Base-by-base conservation (phyloP, 1,284 basidiomycete genomes). In the Stereum hirsutum region DNA sequence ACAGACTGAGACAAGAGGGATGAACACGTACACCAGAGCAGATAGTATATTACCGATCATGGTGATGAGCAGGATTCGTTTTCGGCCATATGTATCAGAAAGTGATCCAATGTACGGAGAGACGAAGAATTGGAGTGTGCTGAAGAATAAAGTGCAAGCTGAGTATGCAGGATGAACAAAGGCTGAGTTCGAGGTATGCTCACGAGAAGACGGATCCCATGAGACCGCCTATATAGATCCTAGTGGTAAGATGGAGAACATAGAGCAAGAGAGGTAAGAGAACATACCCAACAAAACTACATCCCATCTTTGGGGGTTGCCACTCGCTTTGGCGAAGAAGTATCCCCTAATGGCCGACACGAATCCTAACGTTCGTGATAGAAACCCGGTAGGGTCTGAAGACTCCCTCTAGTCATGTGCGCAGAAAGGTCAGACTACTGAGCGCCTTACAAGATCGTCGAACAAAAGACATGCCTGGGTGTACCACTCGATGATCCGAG, bases 1-100 rank as follows among this genome's bases (percentile, higher is more conserved):
- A 26, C 23, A n/a, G 19, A 42, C 8, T 33, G 19, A 8, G 20
- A 21, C n/a, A 27, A 14, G 37, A 5, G 20, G 8, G 14, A 30
- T 14, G 19, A 27, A 31, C n/a, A 68, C 85, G 49, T 59, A 89
- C 83, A 89, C 70, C 15, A 85, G 50, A 3, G 89, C 90, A 15
- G 88, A 91, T 21, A 89, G 58, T 20, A 95, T 80, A 57, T 96
- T 96, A n/a, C 92, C 92, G 42, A 84, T 64, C 92, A 96, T 94
- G 0, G 84, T 88, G 23, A 81, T 56, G 31, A 96, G 69, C 2
- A 96, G 70, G 17, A 95, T 68, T 17, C 71, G 77, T 58, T 84
- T 89, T 10, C 92, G 78, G 0, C 92, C 92, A 67, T 89, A 88
- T 54, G 75, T 79, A 63, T 96, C 92, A 38, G 85, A 89, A 21